These are phyloP conservation scores for Cadophora sp. DNA, from an alignment of 2,329 filamentous ascomycete species.

Conservation along the genomic window DNA sequence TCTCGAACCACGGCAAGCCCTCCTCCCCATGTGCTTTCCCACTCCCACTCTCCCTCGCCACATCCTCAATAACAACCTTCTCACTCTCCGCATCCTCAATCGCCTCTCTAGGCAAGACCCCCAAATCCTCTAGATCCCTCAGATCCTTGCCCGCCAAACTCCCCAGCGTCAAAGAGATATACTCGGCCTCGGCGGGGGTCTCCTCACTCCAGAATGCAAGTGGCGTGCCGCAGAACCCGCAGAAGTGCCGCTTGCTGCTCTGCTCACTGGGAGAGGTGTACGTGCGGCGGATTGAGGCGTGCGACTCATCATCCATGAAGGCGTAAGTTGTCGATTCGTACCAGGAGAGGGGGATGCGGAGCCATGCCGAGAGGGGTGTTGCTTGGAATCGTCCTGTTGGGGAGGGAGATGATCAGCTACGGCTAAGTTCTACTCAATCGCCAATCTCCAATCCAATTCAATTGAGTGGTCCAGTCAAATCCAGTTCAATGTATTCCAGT, in stretches of 20 bases:
- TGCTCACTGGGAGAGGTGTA: conserved; percentile 67
- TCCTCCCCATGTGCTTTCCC: conserved; percentile 44
- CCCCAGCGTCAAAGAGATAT: conserved; percentile 82
- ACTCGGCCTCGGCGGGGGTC: conserved; percentile 73
- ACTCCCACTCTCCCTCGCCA: conserved; percentile 27
- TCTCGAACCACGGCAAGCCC: conserved; percentile 86
- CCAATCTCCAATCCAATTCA: neutral
- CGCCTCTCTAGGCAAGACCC: conserved; percentile 65
- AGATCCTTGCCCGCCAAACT: conserved; percentile 77
- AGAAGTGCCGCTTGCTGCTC: conserved; percentile 76
- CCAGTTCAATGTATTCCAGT: neutral
- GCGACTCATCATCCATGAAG: conserved; percentile 80
- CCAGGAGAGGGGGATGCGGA: conserved; percentile 82
- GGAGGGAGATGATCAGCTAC: conserved; percentile 37
- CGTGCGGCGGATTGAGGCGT: conserved; percentile 67
- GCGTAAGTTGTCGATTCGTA: conserved; percentile 79
- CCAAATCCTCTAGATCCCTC: conserved; percentile 74
- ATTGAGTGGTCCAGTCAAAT: too few species aligned
- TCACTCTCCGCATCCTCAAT: conserved; percentile 46
- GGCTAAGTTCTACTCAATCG: neutral
- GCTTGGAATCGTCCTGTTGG: conserved; percentile 67
- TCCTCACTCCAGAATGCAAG: conserved; percentile 84
- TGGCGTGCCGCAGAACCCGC: conserved; percentile 89
- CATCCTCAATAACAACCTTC: conserved; percentile 36
- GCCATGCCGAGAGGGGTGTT: conserved; percentile 78